phyloP scores from a whole-genome alignment of 805 yeast genomes.

The Cyberlindnera mississippiensis region DNA sequence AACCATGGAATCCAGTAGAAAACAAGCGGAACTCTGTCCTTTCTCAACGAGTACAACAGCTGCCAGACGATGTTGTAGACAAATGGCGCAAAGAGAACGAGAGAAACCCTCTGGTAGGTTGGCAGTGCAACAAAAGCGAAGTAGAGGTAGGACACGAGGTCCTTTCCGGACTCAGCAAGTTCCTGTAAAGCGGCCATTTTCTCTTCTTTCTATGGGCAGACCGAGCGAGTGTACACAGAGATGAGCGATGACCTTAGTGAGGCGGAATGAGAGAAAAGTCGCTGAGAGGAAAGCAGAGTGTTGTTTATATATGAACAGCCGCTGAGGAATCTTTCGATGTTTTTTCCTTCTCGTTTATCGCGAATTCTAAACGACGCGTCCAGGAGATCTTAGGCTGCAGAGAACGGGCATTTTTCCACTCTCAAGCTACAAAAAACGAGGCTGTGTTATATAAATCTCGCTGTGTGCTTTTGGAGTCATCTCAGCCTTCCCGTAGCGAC shows the following conservation, averaged over 20 bases:
- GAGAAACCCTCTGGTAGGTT: constrained; percentile 33
- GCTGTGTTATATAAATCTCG: too few relatives aligned
- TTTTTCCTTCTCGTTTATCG: constrained; percentile 4
- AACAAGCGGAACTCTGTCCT: constrained; percentile 84
- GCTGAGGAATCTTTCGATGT: constrained; percentile 10
- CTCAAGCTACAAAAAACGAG: too few relatives aligned
- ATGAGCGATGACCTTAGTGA: neutral
- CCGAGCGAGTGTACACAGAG: neutral
- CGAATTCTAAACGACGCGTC: constrained; percentile 4
- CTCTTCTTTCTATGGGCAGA: neutral
- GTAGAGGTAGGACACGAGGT: constrained; percentile 13
- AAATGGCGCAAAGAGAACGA: constrained; percentile 46
- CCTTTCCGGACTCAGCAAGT: constrained; percentile 14
- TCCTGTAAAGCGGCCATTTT: constrained; percentile 23
- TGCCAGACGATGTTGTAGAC: constrained; percentile 65
- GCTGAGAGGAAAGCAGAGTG: neutral
- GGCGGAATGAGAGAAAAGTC: neutral
- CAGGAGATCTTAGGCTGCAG: too few relatives aligned
- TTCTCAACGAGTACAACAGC: constrained; percentile 62
- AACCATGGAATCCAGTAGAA: constrained; percentile 94
- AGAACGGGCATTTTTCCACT: neutral
- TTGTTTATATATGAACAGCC: constrained; percentile 1
- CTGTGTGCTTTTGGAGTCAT: too few relatives aligned
- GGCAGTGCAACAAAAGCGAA: constrained; percentile 31
- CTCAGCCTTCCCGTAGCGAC: too few relatives aligned